Conservation (phyloP, 208 protist genomes). For the Leishmania aethiopica region DNA sequence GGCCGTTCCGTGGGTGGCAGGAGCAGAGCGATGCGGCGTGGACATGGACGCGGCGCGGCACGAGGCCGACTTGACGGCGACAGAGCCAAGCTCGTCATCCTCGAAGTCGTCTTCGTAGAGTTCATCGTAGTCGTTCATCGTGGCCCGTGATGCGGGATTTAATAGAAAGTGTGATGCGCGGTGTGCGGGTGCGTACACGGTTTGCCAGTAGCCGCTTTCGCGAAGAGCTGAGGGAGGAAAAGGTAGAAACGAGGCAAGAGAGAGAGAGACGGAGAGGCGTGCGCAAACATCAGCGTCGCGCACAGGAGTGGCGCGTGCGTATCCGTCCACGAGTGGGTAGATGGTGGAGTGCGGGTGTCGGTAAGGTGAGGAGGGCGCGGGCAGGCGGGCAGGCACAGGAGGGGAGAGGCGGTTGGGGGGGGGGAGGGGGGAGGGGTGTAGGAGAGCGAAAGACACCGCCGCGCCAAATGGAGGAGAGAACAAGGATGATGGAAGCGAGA, state of each 20-base stretch:
- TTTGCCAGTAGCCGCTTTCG: not conserved
- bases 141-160: not conserved
- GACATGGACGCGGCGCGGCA: not conserved
- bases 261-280: not conserved
- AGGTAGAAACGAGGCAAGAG: not conserved
- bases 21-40: not conserved
- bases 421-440: not conserved
- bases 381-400: not conserved
- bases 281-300: not conserved
- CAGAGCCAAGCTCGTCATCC: constrained; percentile 12
- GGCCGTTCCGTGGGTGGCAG: not conserved
- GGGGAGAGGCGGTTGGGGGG: not conserved
- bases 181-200: not conserved
- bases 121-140: constrained; percentile 24
- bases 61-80: not conserved
- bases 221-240: not conserved
- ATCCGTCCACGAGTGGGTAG: not conserved
- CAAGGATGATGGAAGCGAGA: no score
- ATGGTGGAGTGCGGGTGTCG: not conserved
- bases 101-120: constrained; percentile 25
- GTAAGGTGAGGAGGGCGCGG: not conserved
- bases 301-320: not conserved
- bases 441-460: not conserved
- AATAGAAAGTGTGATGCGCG: not conserved
- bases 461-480: not conserved